phyloP scores from a whole-genome alignment of 257 asterid genomes.

The Petunia axillaris region DNA sequence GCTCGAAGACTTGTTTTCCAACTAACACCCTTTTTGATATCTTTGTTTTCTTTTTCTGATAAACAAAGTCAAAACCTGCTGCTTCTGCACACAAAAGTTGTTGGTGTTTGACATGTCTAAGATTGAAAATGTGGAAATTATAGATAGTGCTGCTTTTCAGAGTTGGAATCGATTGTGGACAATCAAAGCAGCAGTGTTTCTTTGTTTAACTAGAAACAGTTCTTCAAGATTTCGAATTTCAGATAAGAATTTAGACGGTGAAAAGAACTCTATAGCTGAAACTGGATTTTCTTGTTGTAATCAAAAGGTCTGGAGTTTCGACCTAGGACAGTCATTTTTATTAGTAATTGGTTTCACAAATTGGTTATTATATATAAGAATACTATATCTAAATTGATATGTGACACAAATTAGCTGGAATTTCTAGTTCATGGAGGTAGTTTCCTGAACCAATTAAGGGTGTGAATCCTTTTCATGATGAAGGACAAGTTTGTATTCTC shows the following conservation, averaged over 20 bases:
- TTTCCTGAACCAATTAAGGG: background rate
- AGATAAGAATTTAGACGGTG: no score
- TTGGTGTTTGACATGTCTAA: background rate
- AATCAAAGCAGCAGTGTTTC: no score
- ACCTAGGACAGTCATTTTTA: background rate
- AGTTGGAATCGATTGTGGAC: background rate
- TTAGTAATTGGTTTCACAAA: background rate
- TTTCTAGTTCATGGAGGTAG: background rate
- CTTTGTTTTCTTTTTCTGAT: background rate
- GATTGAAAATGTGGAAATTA: background rate
- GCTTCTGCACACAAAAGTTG: background rate
- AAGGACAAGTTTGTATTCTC: background rate
- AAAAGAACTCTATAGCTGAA: no score
- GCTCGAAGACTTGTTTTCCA: background rate
- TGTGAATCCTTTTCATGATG: background rate
- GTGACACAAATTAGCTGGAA: background rate
- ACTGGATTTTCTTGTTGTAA: no score
- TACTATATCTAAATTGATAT: background rate
- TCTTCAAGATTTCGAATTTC: no score
- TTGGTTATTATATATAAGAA: slow-evolving; percentile 12
- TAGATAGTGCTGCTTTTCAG: background rate
- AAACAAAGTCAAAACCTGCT: background rate
- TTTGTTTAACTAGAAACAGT: no score
- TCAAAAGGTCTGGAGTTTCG: background rate
- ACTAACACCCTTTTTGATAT: background rate